phyloP scores from a whole-genome alignment of 208 protist species.

The Tritrichomonas foetus region DNA sequence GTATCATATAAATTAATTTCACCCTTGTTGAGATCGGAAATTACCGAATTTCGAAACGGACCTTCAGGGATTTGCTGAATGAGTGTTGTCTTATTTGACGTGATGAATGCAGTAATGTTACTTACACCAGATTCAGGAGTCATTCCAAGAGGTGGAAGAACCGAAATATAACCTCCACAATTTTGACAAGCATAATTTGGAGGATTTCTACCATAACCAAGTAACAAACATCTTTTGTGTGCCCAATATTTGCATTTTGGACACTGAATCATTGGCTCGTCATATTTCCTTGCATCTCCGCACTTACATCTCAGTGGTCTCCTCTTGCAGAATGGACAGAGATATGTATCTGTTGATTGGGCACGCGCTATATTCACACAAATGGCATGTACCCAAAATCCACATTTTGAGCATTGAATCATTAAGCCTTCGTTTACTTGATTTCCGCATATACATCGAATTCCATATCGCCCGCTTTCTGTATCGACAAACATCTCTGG shows the following conservation, averaged over 20 bases:
- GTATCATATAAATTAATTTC: background rate
- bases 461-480: background rate
- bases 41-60: background rate
- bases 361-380: background rate
- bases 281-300: background rate
- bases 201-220: background rate
- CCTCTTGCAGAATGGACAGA: background rate
- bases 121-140: background rate
- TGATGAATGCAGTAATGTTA: background rate
- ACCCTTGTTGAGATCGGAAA: background rate
- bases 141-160: background rate
- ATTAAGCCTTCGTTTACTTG: background rate
- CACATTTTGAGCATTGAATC: background rate
- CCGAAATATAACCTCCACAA: background rate
- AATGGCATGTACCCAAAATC: background rate
- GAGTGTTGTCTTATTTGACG: background rate
- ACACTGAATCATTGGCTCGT: slow-evolving; percentile 4
- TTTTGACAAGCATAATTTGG: background rate
- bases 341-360: background rate
- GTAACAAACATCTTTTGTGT: background rate
- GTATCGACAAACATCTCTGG: background rate
- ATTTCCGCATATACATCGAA: background rate
- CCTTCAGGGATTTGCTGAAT: background rate
- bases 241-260: slow-evolving; percentile 1
- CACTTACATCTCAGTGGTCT: background rate